Percentiles rank a stretch among this genome's conserved stretches.
These are phyloP conservation scores for Clonostachys rosea DNA, from an alignment of 2,329 filamentous ascomycete species.

Conservation along the genomic window DNA sequence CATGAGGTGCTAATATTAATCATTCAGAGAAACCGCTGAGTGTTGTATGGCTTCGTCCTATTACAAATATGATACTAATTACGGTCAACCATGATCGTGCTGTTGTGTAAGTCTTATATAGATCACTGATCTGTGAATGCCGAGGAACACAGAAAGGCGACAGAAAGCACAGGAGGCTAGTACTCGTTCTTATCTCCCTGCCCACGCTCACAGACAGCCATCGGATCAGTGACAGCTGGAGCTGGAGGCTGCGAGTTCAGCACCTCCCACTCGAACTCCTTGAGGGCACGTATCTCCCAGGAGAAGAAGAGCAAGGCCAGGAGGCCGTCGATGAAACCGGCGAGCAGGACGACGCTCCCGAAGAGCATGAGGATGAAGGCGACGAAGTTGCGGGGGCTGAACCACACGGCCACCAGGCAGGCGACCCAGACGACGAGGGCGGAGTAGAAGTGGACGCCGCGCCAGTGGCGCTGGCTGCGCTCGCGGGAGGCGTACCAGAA, in stretches of 20 bases:
- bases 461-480: constrained; percentile 63
- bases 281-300: constrained; percentile 74
- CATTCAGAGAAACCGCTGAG: no score
- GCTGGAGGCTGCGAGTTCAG: constrained; percentile 54
- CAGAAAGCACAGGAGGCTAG: no score
- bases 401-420: constrained; percentile 83
- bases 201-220: constrained; percentile 8
- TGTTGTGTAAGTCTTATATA: no score
- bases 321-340: constrained; percentile 77
- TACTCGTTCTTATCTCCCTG: background rate
- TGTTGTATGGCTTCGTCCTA: no score
- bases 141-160: no score
- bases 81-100: no score
- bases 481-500: constrained; percentile 67
- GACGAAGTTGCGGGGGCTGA: constrained; percentile 70
- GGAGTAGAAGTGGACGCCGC: constrained; percentile 68
- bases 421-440: constrained; percentile 65
- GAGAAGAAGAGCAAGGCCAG: constrained; percentile 85
- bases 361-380: constrained; percentile 77
- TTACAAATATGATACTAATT: no score
- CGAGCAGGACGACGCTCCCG: constrained; percentile 70
- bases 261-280: constrained; percentile 94
- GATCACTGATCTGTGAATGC: no score
- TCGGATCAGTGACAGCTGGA: constrained; percentile 14
- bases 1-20: no score